These are phyloP conservation scores for Saccharomyces jurei DNA, from an alignment of 805 yeast genomes.

Conservation along the genomic window DNA sequence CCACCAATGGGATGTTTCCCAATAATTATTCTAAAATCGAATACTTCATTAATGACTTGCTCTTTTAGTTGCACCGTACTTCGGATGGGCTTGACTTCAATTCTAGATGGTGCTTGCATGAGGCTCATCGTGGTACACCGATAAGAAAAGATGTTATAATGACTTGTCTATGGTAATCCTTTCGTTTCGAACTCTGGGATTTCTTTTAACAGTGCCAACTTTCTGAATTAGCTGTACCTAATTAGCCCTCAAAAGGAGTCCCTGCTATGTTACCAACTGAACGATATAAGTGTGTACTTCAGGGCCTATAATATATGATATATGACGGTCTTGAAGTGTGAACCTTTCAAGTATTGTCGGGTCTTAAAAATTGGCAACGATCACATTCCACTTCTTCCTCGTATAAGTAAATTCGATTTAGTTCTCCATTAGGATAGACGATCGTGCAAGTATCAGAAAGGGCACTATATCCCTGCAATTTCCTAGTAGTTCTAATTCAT, in stretches of 20 bases:
- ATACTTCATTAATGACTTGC: background rate
- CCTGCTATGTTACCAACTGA: conserved; percentile 36
- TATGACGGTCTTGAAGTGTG: conserved; percentile 59
- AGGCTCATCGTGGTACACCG: conserved; percentile 47
- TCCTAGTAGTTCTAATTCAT: conserved; percentile 69
- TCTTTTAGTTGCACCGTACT: background rate
- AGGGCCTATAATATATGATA: conserved; percentile 76
- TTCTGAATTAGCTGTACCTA: conserved; percentile 47
- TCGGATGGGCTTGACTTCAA: conserved; percentile 44
- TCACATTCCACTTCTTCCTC: conserved; percentile 75
- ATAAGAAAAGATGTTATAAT: conserved; percentile 46
- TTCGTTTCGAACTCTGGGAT: conserved; percentile 52
- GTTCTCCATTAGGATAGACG: conserved; percentile 61
- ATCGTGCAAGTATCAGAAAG: conserved; percentile 64
- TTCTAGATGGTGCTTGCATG: conserved; percentile 42
- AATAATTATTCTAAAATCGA: background rate
- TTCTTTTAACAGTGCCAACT: conserved; percentile 42
- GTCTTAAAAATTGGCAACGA: conserved; percentile 54
- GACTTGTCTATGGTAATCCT: conserved; percentile 48
- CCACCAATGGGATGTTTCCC: background rate
- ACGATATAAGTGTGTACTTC: conserved; percentile 54
- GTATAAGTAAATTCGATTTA: conserved; percentile 48
- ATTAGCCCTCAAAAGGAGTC: conserved; percentile 41
- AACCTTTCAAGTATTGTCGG: conserved; percentile 64
- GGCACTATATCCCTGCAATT: conserved; percentile 67